Percentiles rank a stretch among this genome's conserved stretches.
Conservation (phyloP, 306 rosid species). For the Fragaria nilgerrensis region DNA sequence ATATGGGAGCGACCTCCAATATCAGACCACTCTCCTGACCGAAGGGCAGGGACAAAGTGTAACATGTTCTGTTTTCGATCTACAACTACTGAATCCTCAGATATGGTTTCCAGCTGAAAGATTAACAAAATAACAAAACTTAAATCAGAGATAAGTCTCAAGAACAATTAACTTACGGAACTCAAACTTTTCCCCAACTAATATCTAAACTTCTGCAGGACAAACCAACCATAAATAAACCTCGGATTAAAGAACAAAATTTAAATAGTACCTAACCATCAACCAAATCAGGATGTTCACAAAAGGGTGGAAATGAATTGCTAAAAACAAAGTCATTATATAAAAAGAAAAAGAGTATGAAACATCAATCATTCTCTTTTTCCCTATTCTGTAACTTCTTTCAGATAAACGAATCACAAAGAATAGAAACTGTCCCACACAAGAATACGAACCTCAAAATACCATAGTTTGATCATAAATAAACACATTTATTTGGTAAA, state of each 20-base stretch:
- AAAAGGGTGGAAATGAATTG: not conserved
- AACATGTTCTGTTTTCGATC: constrained; percentile 52
- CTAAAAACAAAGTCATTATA: not conserved
- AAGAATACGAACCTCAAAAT: not conserved
- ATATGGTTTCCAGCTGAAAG: constrained; percentile 82
- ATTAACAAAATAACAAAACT: constrained; percentile 12
- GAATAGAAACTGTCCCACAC: not conserved
- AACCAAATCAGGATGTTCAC: not conserved
- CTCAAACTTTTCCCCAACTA: not conserved
- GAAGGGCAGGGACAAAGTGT: constrained; percentile 56
- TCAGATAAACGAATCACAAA: not conserved
- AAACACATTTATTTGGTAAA: not conserved
- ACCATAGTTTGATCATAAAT: not conserved
- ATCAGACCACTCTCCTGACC: constrained; percentile 95
- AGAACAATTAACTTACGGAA: not conserved
- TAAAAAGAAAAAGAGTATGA: not conserved
- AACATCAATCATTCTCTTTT: not conserved
- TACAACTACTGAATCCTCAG: constrained; percentile 62
- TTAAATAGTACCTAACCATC: not conserved
- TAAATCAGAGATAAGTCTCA: constrained; percentile 7
- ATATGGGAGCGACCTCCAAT: constrained; percentile 68
- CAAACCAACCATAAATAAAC: not conserved
- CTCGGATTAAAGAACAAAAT: not conserved
- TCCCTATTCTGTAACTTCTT: not conserved
- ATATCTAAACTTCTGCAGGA: not conserved